Percentiles rank a stretch among this genome's conserved stretches.
Conservation (phyloP, 371 early-diverging fungal species). For the Smittium culicis region DNA sequence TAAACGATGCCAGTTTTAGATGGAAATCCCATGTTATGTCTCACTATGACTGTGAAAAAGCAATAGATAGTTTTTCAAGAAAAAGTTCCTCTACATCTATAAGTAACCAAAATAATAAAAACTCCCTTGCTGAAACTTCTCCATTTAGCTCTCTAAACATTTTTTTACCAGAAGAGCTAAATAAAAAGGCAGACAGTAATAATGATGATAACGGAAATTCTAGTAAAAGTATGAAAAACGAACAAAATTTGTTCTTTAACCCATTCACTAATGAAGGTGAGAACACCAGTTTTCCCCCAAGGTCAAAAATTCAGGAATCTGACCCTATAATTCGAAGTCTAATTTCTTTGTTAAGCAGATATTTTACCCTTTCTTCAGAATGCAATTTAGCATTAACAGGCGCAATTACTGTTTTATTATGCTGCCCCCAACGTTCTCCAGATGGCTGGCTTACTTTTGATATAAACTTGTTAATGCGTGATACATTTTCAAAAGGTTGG, state of each 20-base stretch:
- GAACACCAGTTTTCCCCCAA: constrained; percentile 16
- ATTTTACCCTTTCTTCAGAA: constrained; percentile 73
- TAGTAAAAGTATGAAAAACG: not conserved
- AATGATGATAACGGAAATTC: not conserved
- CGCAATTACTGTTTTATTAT: constrained; percentile 63
- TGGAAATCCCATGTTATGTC: constrained; percentile 40
- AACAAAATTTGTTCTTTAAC: not conserved
- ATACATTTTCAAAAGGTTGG: constrained; percentile 37
- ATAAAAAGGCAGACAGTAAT: not conserved
- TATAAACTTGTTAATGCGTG: constrained; percentile 25
- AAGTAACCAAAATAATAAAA: not conserved
- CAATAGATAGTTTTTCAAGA: not conserved
- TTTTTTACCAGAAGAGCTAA: not conserved
- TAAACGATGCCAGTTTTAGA: constrained; percentile 53
- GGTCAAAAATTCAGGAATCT: constrained; percentile 40
- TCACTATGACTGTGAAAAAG: constrained; percentile 13
- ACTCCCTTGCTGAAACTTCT: too few relatives aligned
- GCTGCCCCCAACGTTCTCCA: constrained; percentile 57
- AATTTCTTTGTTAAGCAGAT: constrained; percentile 47
- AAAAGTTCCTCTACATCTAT: not conserved
- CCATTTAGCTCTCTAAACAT: not conserved
- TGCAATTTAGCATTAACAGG: constrained; percentile 83
- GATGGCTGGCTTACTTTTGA: constrained; percentile 67
- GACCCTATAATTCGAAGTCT: constrained; percentile 52
- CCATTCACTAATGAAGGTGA: not conserved